A percentile compares a stretch with the other conserved stretches of the same genome.
Evolutionary conservation across 805 yeast species (phyloP).

Genomic region (Ogataea angusta): DNA sequence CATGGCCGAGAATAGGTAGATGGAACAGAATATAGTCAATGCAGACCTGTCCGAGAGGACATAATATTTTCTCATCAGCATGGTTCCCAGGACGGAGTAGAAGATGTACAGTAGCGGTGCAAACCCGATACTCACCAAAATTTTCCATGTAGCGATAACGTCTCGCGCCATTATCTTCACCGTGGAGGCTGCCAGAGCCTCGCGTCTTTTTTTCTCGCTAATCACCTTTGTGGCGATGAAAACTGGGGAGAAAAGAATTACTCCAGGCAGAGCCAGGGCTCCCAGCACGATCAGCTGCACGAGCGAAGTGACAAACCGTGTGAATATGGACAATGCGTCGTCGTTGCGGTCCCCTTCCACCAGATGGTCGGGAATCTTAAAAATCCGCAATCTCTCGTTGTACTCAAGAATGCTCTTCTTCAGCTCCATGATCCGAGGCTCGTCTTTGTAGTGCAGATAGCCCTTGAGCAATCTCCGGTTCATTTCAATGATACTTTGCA

Average conservation of each 20-base stretch:
- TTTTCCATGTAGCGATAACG: conserved; percentile 97
- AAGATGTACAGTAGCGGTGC: conserved; percentile 83
- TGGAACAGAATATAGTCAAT: conserved; percentile 35
- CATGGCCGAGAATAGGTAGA: conserved; percentile 63
- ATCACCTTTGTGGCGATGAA: conserved; percentile 73
- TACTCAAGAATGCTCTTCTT: conserved; percentile 65
- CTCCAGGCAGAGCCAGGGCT: conserved; percentile 81
- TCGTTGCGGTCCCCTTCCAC: conserved; percentile 44
- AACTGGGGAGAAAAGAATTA: conserved; percentile 81
- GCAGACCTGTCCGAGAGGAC: conserved; percentile 19
- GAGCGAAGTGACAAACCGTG: conserved; percentile 24
- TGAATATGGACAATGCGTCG: conserved; percentile 22
- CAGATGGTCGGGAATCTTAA: conserved; percentile 54
- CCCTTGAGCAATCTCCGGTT: conserved; percentile 84
- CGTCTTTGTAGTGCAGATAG: conserved; percentile 67
- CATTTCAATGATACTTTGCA: conserved; percentile 84
- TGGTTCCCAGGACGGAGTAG: conserved; percentile 65
- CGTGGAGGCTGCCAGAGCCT: conserved; percentile 80
- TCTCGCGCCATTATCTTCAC: conserved; percentile 92
- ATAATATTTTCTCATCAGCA: conserved; percentile 28
- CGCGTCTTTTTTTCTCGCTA: conserved; percentile 66
- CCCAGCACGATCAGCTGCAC: conserved; percentile 54
- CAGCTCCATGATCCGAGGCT: conserved; percentile 60
- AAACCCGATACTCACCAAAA: conserved; percentile 79
- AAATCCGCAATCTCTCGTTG: conserved; percentile 52